phyloP scores from a whole-genome alignment of 1,284 basidiomycete genomes.

The Cutaneotrichosporon sp. region DNA sequence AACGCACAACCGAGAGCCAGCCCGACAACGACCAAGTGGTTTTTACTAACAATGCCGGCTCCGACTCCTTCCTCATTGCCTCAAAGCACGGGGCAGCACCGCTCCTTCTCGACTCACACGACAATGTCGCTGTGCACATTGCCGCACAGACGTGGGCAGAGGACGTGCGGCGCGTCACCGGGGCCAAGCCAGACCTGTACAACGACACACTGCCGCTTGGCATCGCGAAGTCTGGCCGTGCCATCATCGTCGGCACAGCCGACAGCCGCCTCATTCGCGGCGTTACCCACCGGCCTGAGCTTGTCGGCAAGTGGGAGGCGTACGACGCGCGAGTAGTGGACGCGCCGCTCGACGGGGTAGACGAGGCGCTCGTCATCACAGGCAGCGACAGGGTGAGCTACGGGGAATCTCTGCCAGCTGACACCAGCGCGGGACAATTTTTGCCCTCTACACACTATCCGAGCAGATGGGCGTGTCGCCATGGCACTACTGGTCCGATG shows the following conservation, averaged over 20 bases:
- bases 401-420: not conserved
- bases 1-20: too few relatives aligned
- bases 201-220: constrained; percentile 12
- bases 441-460: constrained; percentile 61
- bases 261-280: constrained; percentile 53
- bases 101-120: constrained; percentile 10
- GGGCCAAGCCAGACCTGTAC: constrained; percentile 49
- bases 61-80: constrained; percentile 1
- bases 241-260: constrained; percentile 61
- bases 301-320: constrained; percentile 58
- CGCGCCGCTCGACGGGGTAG: constrained; percentile 57
- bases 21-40: too few relatives aligned
- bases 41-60: too few relatives aligned
- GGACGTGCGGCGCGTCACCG: constrained; percentile 59
- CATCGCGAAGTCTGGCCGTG: constrained; percentile 47
- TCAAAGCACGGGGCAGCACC: constrained; percentile 2
- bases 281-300: not conserved
- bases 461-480: constrained; percentile 60
- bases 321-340: constrained; percentile 55
- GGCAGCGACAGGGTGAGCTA: constrained; percentile 57
- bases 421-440: constrained; percentile 52
- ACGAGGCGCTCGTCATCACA: constrained; percentile 59
- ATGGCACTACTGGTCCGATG: constrained; percentile 57
- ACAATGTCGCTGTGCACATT: constrained; percentile 51
- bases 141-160: constrained; percentile 57